Base-by-base conservation (phyloP, 1,139 yeast species). In the Taphrina wiesneri region DNA sequence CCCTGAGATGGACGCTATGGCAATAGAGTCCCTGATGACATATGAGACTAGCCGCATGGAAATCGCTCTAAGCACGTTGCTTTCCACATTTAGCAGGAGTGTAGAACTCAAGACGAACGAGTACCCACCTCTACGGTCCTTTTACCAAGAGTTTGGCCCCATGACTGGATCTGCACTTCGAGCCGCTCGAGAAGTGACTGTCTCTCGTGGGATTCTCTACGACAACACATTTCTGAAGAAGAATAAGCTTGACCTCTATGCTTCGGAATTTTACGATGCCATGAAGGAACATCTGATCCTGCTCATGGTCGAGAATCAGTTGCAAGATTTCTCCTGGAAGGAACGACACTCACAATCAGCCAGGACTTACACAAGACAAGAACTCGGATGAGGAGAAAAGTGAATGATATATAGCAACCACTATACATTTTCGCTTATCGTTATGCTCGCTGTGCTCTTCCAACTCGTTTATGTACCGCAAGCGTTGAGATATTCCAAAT, bases 151-250 rank as follows among this genome's bases (percentile, higher is more conserved):
- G 25, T 60, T 60, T 19, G 52, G 49, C 3, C 57, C 64, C 21
- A 26, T 60, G 39, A 49, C 49, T 36, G 64, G 64, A 1, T 49
- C 51, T 11, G 57, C 64, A 19, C 46, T 60, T 3, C 56, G 57
- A 17, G 64, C 64, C 11, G 64, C 64, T 4, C 56, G 64, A 11
- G 57, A 60, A 28, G 64, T 60, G 43, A 30, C 46, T 7, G 46
- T 34, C 15, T 52, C 64, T 17, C 49, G 52, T 3, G 57, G 57
- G 34, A 19, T 49, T 17, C n/a, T 49, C 21, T 60, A 60, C 43
- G 57, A 60, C 47, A 45, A 52, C 13, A 19, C 34, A 3, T 60
- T 60, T 17, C 21, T 60, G 51, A 36, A 49, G 5, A 26, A 41
- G 28, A 60, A 60, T 36, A 41, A 45, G 28, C 39, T 60, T 11